Conservation (phyloP, 1,139 yeast species). For the Zygosaccharomyces pseudobailii region DNA sequence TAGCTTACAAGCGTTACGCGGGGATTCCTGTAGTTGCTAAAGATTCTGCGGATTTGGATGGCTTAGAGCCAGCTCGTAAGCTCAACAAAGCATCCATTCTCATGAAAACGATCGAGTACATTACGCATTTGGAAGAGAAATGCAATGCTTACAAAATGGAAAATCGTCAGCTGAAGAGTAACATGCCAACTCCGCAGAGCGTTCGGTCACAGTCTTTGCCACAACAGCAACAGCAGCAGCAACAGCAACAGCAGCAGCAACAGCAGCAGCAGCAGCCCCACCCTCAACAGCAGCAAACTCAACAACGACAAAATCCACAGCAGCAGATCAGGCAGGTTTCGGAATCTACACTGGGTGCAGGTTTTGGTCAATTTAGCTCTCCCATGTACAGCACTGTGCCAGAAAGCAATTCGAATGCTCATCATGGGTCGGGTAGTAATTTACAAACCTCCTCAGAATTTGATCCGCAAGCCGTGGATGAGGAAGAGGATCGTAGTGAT, state of each 20-base stretch:
- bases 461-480: slow-evolving; percentile 12
- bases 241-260: slow-evolving; percentile 13
- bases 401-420: background rate
- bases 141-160: slow-evolving; percentile 56
- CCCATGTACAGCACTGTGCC: slow-evolving; percentile 1
- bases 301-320: slow-evolving; percentile 1
- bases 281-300: background rate
- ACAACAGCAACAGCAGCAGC: slow-evolving; percentile 10
- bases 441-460: background rate
- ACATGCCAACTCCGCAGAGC: slow-evolving; percentile 21
- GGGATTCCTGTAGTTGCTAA: slow-evolving; percentile 35
- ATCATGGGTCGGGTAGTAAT: slow-evolving; percentile 1
- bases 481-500: slow-evolving; percentile 21
- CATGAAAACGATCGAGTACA: slow-evolving; percentile 86
- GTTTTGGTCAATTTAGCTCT: slow-evolving; percentile 1
- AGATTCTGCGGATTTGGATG: slow-evolving; percentile 53
- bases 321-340: background rate
- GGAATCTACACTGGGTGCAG: slow-evolving; percentile 1
- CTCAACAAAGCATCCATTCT: slow-evolving; percentile 85
- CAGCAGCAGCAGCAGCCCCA: slow-evolving; percentile 13
- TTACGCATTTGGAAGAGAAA: slow-evolving; percentile 71
- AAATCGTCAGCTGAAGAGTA: slow-evolving; percentile 45
- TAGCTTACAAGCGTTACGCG: slow-evolving; percentile 35
- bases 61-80: slow-evolving; percentile 81
- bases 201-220: slow-evolving; percentile 9